Conservation (phyloP, 495 filamentous ascomycete genomes). For the Xylaria flabelliformis region DNA sequence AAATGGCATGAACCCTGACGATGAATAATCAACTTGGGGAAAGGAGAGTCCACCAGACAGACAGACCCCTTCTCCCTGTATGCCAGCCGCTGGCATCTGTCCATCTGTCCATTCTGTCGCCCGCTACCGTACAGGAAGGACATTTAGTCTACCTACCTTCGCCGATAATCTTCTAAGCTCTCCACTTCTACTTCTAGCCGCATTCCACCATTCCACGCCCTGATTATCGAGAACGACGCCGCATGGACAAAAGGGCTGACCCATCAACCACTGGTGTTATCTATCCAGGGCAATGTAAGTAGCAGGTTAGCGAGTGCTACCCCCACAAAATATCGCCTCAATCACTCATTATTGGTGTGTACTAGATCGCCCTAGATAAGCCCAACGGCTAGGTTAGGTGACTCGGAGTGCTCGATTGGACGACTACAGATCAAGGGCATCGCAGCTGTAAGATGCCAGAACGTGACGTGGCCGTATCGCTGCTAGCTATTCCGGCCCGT, state of each 20-base stretch:
- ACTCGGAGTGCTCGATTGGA: neutral
- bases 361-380: neutral
- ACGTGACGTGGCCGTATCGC: slow-evolving; percentile 31
- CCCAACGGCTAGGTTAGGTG: slow-evolving; percentile 3
- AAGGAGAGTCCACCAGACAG: neutral
- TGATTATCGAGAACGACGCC: neutral
- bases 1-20: neutral
- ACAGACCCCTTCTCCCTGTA: neutral
- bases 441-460: slow-evolving; percentile 31
- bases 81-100: neutral
- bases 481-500: slow-evolving; percentile 22
- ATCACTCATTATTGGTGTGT: neutral
- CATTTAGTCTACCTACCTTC: neutral
- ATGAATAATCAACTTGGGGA: neutral
- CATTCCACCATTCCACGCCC: neutral
- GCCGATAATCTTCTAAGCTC: neutral
- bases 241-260: neutral
- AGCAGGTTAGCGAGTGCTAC: neutral
- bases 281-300: neutral
- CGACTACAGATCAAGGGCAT: neutral
- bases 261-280: neutral
- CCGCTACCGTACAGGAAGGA: neutral
- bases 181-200: neutral
- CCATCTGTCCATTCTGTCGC: no score
- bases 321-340: neutral